Base-by-base conservation (phyloP, 2,329 filamentous ascomycete species). In the Phaeosphaeria sp. region DNA sequence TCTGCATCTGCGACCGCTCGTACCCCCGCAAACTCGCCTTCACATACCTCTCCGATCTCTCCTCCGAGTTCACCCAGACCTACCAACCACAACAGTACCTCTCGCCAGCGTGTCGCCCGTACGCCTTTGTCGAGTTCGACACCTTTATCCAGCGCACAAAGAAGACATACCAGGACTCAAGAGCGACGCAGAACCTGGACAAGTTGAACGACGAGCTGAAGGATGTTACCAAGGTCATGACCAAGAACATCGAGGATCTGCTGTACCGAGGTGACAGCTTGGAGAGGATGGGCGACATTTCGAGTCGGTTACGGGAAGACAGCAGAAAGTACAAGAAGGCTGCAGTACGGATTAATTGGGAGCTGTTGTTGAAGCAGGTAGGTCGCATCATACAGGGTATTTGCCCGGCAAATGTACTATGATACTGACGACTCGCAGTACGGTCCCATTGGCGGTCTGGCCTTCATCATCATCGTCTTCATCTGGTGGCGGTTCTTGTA, bases 141-240 rank as follows among this genome's bases (percentile, higher is more conserved):
- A 96, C 91, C 63, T 98, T 97, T 82, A 97, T 99, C 79, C 85
- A 90, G 75, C 90, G 92, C 75, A 96, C 93, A 42, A 95, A 94
- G 80, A 90, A 93, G 69, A 93, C 93, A 25, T 99, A 99, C 80
- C 91, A 95, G 70, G 95, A 99, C 78, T 88, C 90, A 54, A 89
- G 95, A 65, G 95, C 95, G 17, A 87, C 91, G 15, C 91, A 93
- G 80, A 98, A 98, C 79, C 86, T 99, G 56, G 92, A 96, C 79
- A 93, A 94, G 80, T 84, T 99, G 65, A 98, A 99, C 75, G 92
- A 97, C 74, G 96, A 99, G 84, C 86, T 99, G 65, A 90, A 93
- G 77, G 95, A 98, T 79, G 96, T 99, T 54, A 98, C 95, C 1
- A 93, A 97, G 81, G 93, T 99, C 74, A 99, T 99, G 96, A 98